phyloP scores from a whole-genome alignment of 208 protist species.

The Phytomonas francai region DNA sequence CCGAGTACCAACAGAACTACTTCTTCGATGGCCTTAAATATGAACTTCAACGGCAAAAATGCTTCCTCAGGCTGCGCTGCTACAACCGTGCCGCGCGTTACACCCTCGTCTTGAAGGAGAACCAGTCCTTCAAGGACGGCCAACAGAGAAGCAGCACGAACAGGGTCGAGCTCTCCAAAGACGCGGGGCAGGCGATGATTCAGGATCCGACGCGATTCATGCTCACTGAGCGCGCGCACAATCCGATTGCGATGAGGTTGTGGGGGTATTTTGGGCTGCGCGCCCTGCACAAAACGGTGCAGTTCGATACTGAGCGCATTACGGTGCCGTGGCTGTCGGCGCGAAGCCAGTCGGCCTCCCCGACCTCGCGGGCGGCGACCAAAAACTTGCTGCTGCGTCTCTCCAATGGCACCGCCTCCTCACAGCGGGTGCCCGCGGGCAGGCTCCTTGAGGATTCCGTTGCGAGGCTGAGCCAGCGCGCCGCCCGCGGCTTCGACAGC shows the following conservation, averaged over 20 bases:
- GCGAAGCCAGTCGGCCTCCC: not conserved
- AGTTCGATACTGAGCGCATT: constrained; percentile 44
- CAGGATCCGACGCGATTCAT: constrained; percentile 48
- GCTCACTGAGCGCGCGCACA: constrained; percentile 23
- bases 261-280: constrained; percentile 42
- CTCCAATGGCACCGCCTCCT: not conserved
- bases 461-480: not conserved
- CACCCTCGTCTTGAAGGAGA: constrained; percentile 47
- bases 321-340: constrained; percentile 46
- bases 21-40: constrained; percentile 54
- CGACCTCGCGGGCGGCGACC: too few species aligned
- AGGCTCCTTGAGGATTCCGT: not conserved
- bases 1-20: constrained; percentile 59
- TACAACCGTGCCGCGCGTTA: constrained; percentile 23
- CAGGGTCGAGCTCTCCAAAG: constrained; percentile 33
- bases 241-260: constrained; percentile 41
- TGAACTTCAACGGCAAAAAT: constrained; percentile 23
- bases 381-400: not conserved
- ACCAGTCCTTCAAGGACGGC: constrained; percentile 30
- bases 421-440: not conserved
- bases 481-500: not conserved
- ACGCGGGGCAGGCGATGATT: constrained; percentile 39
- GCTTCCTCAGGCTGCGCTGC: constrained; percentile 53
- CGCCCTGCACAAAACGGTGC: constrained; percentile 29
- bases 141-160: constrained; percentile 29